Evolutionary conservation across 1,284 basidiomycete genomes (phyloP), one percentile per base, ranked within the genome.

Genomic region (Phaffia rhodozyma): DNA sequence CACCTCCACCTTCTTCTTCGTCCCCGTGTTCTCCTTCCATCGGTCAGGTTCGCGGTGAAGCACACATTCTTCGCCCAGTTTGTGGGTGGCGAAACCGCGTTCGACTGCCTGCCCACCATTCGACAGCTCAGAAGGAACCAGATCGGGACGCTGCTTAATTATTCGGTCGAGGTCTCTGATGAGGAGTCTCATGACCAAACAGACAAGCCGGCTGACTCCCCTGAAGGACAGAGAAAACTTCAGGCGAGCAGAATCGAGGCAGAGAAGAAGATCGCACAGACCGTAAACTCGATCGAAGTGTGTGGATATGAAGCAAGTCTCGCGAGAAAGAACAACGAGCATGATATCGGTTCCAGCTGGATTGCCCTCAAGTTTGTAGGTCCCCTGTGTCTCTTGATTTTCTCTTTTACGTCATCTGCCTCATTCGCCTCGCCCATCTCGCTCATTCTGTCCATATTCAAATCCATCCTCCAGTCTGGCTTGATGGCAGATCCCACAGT

Each of bases 31-130:
- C 18, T 34, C 58, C 32, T 27, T 43, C 34, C 9, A 16, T n/a
- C 38, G 55, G 4, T 13, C 38, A 66, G 64, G 43, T 65, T 79
- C 7, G 72, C 89, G 66, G 85, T 94, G 13, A 80, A 89, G 54
- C 76, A 79, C 32, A 94, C 92, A 2, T 96, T 96, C 78, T 96
- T 93, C 72, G 79, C 82, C 57, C 77, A 80, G 70, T 96, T 96
- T 70, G 90, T 93, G 6, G 89, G 90, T 1, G 90, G 87, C 4
- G 91, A 94, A 66, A 86, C 86, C 0, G 86, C 86, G 0, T 79
- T 82, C 43, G 84, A 81, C 51, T 83, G 84, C 18, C 69, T 89
- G 9, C 83, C 86, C 1, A 72, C 87, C 3, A 81, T 94, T 55
- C 78, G 79, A 51, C 72, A 75, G 21, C 78, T 94, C 43, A 81